Evolutionary conservation across 2,329 filamentous ascomycete genomes (phyloP).

Genomic region (Curvularia sp.): DNA sequence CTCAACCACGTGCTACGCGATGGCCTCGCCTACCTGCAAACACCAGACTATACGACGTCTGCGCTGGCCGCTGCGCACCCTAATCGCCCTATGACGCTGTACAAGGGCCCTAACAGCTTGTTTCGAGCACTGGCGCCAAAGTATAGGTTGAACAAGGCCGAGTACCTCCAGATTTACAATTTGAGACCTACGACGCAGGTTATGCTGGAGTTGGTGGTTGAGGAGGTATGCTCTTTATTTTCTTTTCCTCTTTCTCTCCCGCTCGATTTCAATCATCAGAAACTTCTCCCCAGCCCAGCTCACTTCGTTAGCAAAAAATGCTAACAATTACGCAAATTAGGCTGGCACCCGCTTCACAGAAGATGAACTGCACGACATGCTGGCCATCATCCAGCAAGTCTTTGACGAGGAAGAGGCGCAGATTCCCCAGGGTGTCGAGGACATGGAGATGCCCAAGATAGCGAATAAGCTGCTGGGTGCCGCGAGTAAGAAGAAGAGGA

Average conservation of each 20-base stretch:
- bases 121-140: conserved; percentile 40
- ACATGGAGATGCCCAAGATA: conserved; percentile 37
- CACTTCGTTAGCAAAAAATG: neutral
- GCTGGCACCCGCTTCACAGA: conserved; percentile 41
- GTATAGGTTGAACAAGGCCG: conserved; percentile 47
- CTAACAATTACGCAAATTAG: conserved; percentile 18
- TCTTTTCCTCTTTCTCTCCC: neutral
- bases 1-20: conserved; percentile 68
- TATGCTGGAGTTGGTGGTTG: conserved; percentile 45
- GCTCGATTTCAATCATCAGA: neutral
- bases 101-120: conserved; percentile 42
- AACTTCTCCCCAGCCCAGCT: too few relatives aligned
- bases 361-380: conserved; percentile 38
- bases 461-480: conserved; percentile 40
- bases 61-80: conserved; percentile 28
- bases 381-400: conserved; percentile 33
- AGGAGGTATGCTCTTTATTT: conserved; percentile 37
- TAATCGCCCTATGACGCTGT: conserved; percentile 42
- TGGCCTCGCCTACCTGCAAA: conserved; percentile 60
- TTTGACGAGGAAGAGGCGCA: conserved; percentile 42
- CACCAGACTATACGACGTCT: conserved; percentile 33
- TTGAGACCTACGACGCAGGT: conserved; percentile 40
- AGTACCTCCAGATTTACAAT: conserved; percentile 51
- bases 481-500: conserved; percentile 36
- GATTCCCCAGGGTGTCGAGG: conserved; percentile 40